Evolutionary conservation across 2,329 filamentous ascomycete species (phyloP).

Genomic region (Colletotrichum magnum): DNA sequence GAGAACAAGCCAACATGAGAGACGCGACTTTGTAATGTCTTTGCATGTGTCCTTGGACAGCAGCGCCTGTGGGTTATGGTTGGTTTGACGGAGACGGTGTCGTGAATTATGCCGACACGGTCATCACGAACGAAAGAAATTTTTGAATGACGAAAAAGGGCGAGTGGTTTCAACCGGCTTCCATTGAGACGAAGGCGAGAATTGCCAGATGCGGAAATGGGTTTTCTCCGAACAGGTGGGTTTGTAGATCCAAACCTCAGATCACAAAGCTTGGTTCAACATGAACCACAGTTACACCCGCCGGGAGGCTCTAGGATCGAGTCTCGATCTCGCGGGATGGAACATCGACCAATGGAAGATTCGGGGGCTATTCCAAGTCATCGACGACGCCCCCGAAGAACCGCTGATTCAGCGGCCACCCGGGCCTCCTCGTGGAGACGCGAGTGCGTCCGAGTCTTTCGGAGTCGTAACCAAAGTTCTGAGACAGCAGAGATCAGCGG

Average conservation of each 20-base stretch:
- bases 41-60: no score
- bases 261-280: constrained; percentile 2
- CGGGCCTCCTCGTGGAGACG: background rate
- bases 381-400: constrained; percentile 4
- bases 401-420: constrained; percentile 28
- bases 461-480: constrained; percentile 10
- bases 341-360: no score
- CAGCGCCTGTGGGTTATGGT: no score
- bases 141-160: background rate
- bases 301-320: background rate
- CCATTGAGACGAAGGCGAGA: background rate
- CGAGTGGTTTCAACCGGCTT: background rate
- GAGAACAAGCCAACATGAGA: no score
- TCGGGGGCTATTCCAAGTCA: background rate
- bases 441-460: background rate
- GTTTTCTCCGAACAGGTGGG: constrained; percentile 9
- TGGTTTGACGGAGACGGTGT: no score
- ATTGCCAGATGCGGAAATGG: background rate
- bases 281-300: no score
- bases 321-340: no score
- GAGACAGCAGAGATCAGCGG: constrained; percentile 6
- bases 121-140: background rate
- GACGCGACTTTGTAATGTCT: no score
- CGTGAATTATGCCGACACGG: no score
- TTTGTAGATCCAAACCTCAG: background rate